These are phyloP conservation scores for Lactuca saligna DNA, from an alignment of 129 eudicot species.

Conservation along the genomic window DNA sequence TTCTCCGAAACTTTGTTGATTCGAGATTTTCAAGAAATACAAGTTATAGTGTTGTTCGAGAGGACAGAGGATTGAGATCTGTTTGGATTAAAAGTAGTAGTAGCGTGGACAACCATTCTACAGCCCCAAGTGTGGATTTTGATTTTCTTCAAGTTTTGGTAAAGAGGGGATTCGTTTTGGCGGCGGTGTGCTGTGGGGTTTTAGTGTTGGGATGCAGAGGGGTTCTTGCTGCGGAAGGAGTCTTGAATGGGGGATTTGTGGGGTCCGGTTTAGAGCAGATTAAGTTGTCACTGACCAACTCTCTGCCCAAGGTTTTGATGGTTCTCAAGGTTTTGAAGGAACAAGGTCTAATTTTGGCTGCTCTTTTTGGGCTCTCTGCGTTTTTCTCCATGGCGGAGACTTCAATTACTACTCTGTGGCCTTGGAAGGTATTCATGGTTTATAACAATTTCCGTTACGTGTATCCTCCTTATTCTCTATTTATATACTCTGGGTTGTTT, in stretches of 20 bases:
- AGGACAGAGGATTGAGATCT: conserved; percentile 25
- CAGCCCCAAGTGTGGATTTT: conserved; percentile 9
- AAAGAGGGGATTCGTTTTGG: conserved; percentile 49
- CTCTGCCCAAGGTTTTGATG: conserved; percentile 67
- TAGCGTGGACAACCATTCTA: conserved; percentile 3
- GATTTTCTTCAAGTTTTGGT: conserved; percentile 35
- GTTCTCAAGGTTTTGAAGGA: conserved; percentile 70
- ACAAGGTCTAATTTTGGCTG: conserved; percentile 78
- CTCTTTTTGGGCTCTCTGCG: conserved; percentile 78
- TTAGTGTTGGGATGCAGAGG: conserved; percentile 44
- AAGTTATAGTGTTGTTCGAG: conserved; percentile 8
- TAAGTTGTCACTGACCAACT: conserved; percentile 48
- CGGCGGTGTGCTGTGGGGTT: conserved; percentile 58
- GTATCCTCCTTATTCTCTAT: too few species aligned
- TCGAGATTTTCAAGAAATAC: conserved; percentile 16
- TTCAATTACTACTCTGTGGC: conserved; percentile 97
- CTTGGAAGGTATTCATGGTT: conserved; percentile 77
- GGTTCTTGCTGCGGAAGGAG: conserved; percentile 64
- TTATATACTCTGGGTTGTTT: too few species aligned
- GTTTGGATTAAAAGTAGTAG: conserved; percentile 30
- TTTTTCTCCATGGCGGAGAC: conserved; percentile 99
- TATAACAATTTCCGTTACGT: too few species aligned
- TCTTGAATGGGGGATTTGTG: conserved; percentile 41
- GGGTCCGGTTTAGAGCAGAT: conserved; percentile 44
- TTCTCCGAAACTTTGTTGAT: conserved; percentile 9